Evolutionary conservation across 805 yeast genomes (phyloP).

Genomic region (Jamesozyma jinghongensis): DNA sequence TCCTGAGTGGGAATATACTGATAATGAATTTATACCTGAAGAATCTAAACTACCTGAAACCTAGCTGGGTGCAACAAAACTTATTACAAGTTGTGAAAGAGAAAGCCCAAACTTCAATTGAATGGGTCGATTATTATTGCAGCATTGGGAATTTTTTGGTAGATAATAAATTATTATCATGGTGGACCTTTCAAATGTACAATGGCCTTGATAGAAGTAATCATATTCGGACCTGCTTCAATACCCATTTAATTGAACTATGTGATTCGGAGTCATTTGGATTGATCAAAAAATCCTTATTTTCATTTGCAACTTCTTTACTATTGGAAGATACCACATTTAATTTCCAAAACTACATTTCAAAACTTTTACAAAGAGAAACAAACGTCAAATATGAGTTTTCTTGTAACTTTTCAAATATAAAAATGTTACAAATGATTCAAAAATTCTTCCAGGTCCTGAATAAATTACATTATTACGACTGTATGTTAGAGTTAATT

Average conservation of each 20-base stretch:
- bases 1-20: constrained; percentile 1
- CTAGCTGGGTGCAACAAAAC: constrained; percentile 18
- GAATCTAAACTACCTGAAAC: constrained; percentile 7
- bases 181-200: constrained; percentile 28
- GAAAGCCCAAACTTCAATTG: constrained; percentile 8
- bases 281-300: constrained; percentile 16
- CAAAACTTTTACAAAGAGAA: constrained; percentile 15
- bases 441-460: constrained; percentile 12
- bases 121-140: constrained; percentile 22
- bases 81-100: constrained; percentile 16
- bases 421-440: constrained; percentile 5
- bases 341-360: constrained; percentile 10
- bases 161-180: constrained; percentile 14
- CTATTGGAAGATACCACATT: constrained; percentile 7
- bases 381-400: constrained; percentile 3
- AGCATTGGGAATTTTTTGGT: constrained; percentile 17
- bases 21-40: constrained; percentile 8
- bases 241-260: constrained; percentile 11
- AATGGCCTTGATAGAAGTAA: constrained; percentile 13
- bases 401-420: constrained; percentile 1
- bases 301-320: constrained; percentile 9
- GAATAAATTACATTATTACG: constrained; percentile 8
- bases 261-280: constrained; percentile 20
- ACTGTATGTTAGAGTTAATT: constrained; percentile 10
- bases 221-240: constrained; percentile 11